Evolutionary conservation across 1,284 basidiomycete species (phyloP).

Genomic region (Apiotrichum montevideense): DNA sequence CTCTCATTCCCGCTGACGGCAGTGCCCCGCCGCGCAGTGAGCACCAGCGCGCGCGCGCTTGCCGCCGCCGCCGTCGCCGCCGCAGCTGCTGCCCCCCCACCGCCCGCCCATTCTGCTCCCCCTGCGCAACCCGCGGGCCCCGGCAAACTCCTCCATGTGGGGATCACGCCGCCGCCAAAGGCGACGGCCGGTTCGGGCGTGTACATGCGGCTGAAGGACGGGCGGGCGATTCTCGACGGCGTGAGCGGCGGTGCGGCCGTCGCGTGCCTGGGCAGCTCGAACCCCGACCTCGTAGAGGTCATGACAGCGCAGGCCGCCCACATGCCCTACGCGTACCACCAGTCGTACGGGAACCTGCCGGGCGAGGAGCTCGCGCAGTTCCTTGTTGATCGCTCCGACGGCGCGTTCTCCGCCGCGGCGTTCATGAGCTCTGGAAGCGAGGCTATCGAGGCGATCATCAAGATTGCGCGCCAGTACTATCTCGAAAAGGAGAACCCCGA

Average conservation of each 20-base stretch:
- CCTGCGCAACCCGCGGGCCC: not conserved
- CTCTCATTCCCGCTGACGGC: too few relatives aligned
- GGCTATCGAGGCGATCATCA: slow-evolving; percentile 31
- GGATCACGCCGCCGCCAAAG: slow-evolving; percentile 1
- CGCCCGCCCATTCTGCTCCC: not conserved
- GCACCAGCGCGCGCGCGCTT: too few relatives aligned
- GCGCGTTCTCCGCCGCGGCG: slow-evolving; percentile 25
- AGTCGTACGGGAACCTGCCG: slow-evolving; percentile 13
- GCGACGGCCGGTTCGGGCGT: not conserved
- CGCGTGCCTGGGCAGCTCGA: slow-evolving; percentile 65
- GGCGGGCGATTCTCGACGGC: slow-evolving; percentile 27
- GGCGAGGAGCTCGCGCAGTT: slow-evolving; percentile 23
- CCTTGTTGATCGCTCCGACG: slow-evolving; percentile 20
- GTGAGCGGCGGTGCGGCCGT: slow-evolving; percentile 70
- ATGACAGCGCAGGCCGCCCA: slow-evolving; percentile 21
- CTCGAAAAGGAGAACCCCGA: slow-evolving; percentile 65
- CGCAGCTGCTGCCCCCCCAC: not conserved
- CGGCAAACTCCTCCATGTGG: slow-evolving; percentile 3
- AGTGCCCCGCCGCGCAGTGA: too few relatives aligned
- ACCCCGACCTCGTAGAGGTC: slow-evolving; percentile 52
- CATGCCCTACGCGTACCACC: slow-evolving; percentile 31
- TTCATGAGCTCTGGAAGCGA: slow-evolving; percentile 32
- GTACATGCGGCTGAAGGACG: slow-evolving; percentile 15
- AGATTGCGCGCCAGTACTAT: slow-evolving; percentile 37
- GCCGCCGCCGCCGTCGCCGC: too few relatives aligned